Evolutionary conservation across 2,329 filamentous ascomycete species (phyloP).

Genomic region (Fusarium tjaetaba): DNA sequence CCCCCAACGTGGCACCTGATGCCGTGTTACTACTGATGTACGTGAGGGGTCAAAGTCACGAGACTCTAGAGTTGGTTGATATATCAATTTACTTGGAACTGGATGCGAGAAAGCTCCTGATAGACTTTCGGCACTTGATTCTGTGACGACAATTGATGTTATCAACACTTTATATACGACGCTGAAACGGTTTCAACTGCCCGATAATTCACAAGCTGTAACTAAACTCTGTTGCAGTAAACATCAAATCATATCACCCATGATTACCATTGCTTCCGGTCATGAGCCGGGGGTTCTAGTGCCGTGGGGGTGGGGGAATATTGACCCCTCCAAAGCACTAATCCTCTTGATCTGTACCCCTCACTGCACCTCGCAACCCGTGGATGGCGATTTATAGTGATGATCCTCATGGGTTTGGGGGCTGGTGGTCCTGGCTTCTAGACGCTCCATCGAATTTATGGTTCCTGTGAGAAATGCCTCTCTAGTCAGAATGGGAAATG

Average conservation of each 20-base stretch:
- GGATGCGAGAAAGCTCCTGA: not conserved
- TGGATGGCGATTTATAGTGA: not conserved
- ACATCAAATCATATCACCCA: not conserved
- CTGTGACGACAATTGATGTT: not conserved
- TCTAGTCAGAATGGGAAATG: not conserved
- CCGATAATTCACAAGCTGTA: not conserved
- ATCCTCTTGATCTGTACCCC: not conserved
- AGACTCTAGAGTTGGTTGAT: not conserved
- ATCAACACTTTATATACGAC: not conserved
- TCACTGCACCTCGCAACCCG: not conserved
- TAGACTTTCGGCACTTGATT: not conserved
- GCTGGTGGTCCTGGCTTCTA: conserved; percentile 2
- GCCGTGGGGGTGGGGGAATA: conserved; percentile 29
- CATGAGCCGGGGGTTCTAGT: conserved; percentile 15
- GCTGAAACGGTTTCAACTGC: not conserved
- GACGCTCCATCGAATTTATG: not conserved
- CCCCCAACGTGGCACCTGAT: conserved; percentile 39
- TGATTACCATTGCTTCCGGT: conserved; percentile 5
- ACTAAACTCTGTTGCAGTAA: not conserved
- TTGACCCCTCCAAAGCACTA: conserved; percentile 17
- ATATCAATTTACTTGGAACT: not conserved
- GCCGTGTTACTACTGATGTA: not conserved
- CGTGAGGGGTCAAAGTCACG: conserved; percentile 1
- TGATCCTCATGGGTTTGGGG: conserved; percentile 29
- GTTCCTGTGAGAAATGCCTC: not conserved